phyloP scores from a whole-genome alignment of 2,329 filamentous ascomycete species.

The Cladosporium sp. region DNA sequence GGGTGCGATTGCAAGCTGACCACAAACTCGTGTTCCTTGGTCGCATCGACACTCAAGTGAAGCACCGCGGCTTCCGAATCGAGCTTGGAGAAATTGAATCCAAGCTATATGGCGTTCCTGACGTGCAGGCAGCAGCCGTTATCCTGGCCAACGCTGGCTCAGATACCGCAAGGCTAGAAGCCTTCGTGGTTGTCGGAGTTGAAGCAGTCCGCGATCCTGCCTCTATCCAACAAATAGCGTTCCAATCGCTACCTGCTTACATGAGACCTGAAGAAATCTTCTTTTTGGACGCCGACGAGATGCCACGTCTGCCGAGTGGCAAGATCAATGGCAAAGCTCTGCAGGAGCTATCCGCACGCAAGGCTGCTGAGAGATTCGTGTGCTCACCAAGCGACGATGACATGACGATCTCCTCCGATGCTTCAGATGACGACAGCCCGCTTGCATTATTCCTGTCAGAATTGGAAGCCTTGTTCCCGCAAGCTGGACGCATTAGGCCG shows the following conservation, averaged over 20 bases:
- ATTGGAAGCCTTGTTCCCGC: constrained; percentile 42
- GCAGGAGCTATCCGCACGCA: constrained; percentile 19
- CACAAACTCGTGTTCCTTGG: constrained; percentile 53
- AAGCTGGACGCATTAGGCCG: constrained; percentile 36
- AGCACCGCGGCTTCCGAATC: constrained; percentile 89
- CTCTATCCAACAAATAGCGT: constrained; percentile 17
- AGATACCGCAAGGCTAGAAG: constrained; percentile 20
- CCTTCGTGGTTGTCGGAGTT: constrained; percentile 20
- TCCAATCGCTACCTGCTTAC: constrained; percentile 21
- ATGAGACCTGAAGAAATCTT: constrained; percentile 23
- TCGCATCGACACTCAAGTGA: constrained; percentile 80
- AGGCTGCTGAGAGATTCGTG: constrained; percentile 11
- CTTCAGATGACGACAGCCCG: not conserved
- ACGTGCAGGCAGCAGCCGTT: constrained; percentile 56
- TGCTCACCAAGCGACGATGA: not conserved
- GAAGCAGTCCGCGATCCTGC: constrained; percentile 16
- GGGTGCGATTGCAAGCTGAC: constrained; percentile 52
- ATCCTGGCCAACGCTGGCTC: constrained; percentile 21
- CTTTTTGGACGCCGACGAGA: constrained; percentile 20
- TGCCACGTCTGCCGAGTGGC: constrained; percentile 23
- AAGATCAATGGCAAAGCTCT: constrained; percentile 25
- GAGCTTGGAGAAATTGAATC: constrained; percentile 87
- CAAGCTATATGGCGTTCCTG: constrained; percentile 53
- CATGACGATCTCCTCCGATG: not conserved
- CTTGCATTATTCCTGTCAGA: constrained; percentile 14